Evolutionary conservation across 352 stramenopile genomes (phyloP), one percentile per base, ranked within the genome.

Genomic region (Phytopythium kandeliae): DNA sequence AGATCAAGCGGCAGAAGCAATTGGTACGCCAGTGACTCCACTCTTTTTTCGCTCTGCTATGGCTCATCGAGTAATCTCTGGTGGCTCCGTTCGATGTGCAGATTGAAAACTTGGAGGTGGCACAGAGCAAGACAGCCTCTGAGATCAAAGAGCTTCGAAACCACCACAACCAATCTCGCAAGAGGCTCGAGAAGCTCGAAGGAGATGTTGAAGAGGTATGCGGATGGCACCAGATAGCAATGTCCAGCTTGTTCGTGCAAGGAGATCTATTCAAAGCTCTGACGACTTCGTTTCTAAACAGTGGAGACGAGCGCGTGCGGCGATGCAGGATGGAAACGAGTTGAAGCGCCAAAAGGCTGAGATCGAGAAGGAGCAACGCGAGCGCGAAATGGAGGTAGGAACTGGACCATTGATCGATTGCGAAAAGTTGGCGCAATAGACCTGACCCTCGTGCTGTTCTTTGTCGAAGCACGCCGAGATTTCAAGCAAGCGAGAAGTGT

Each of bases 321-420:
- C 54, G 25, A 88, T 92, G 67, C 51, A 66, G 8, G 55, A 80
- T 33, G 71, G 87, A 58, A 38, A 45, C 15, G 47, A 72, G 1
- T 36, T 90, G 15, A 89, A 86, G 56, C 24, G 60, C 17, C 64
- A 77, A 56, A 92, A 92, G 48, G 59, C 76, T 12, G 60, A 77
- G 24, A 40, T 90, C 3, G 81, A 92, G 38, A 78, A 53, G 26
- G 62, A 86, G 17, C 78, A 92, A 47, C 77, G 81, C 11, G 60
- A 69, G 1, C 85, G 84, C 56, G 76, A 87, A 48, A 67, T 89
- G 52, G 77, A 92, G 71, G 78, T 89, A 51, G n/a, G n/a, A n/a
- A n/a, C n/a, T n/a, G n/a, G n/a, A n/a, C n/a, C n/a, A n/a, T n/a
- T n/a, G n/a, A n/a, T n/a, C n/a, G n/a, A n/a, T n/a, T n/a, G n/a